Conservation (phyloP, 176 grass and related monocot species). For the Aegilops bicornis region DNA sequence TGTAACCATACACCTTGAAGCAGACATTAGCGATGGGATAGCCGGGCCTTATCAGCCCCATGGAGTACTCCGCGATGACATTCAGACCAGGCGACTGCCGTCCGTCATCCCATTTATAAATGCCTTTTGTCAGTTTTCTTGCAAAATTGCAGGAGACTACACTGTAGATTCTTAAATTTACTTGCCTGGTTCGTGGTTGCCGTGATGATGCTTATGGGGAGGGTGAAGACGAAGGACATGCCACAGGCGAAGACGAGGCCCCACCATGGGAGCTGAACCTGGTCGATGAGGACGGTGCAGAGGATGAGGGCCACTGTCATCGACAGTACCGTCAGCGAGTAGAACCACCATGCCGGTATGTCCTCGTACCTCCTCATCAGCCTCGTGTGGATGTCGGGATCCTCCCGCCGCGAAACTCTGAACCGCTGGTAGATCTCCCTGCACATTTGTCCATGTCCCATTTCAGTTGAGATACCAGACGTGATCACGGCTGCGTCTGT, state of each 20-base stretch:
- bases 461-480: neutral
- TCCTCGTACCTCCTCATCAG: slow-evolving; percentile 70
- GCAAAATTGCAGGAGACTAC: neutral
- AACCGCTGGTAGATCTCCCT: slow-evolving; percentile 82
- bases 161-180: neutral
- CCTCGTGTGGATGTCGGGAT: slow-evolving; percentile 72
- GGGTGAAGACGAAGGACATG: slow-evolving; percentile 79
- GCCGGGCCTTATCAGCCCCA: slow-evolving; percentile 76
- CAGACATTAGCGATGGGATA: slow-evolving; percentile 85
- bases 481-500: neutral
- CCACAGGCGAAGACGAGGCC: slow-evolving; percentile 74
- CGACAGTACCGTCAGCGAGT: slow-evolving; percentile 47
- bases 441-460: neutral
- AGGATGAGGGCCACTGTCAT: slow-evolving; percentile 52
- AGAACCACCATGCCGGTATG: slow-evolving; percentile 89
- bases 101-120: neutral
- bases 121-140: neutral
- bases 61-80: slow-evolving; percentile 85
- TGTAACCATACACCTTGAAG: slow-evolving; percentile 92
- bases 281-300: slow-evolving; percentile 57
- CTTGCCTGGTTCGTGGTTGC: slow-evolving; percentile 90
- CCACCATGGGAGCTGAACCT: slow-evolving; percentile 86
- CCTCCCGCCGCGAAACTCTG: slow-evolving; percentile 41
- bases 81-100: slow-evolving; percentile 84
- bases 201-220: slow-evolving; percentile 81